Evolutionary conservation across 2,329 filamentous ascomycete genomes (phyloP).

Genomic region (Pseudogymnoascus sp.): DNA sequence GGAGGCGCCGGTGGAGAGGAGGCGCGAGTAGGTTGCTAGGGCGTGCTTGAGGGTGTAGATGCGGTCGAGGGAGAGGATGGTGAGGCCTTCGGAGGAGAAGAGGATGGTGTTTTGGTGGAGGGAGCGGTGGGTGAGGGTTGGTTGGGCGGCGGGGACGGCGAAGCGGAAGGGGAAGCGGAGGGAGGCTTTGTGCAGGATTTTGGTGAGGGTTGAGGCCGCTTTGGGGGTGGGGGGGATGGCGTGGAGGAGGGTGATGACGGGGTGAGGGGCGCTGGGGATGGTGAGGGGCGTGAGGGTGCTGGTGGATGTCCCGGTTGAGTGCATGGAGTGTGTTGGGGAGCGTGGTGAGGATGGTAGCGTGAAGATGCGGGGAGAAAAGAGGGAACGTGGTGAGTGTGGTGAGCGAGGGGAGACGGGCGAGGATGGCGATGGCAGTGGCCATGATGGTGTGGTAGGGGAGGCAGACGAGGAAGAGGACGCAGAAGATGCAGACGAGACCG

Average conservation of each 20-base stretch:
- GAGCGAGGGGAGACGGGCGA: background rate
- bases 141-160: conserved; percentile 40
- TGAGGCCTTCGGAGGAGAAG: conserved; percentile 52
- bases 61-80: conserved; percentile 51
- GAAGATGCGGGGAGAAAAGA: conserved; percentile 4
- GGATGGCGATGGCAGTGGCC: background rate
- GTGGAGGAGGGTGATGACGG: conserved; percentile 32
- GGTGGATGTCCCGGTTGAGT: background rate
- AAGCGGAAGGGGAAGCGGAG: conserved; percentile 31
- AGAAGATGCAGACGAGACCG: background rate
- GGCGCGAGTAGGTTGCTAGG: conserved; percentile 48
- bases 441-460: background rate
- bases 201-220: conserved; percentile 40
- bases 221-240: conserved; percentile 40
- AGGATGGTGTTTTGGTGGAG: conserved; percentile 53
- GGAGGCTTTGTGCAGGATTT: conserved; percentile 43
- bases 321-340: background rate
- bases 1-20: conserved; percentile 22
- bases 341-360: background rate
- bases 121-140: conserved; percentile 45
- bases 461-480: background rate
- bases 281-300: conserved; percentile 6
- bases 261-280: conserved; percentile 13
- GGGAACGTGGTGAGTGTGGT: background rate
- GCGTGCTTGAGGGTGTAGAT: conserved; percentile 58